Percentiles rank a stretch among this genome's conserved stretches.
Evolutionary conservation across 805 yeast genomes (phyloP).

Genomic region (Candida ascalaphidarum): DNA sequence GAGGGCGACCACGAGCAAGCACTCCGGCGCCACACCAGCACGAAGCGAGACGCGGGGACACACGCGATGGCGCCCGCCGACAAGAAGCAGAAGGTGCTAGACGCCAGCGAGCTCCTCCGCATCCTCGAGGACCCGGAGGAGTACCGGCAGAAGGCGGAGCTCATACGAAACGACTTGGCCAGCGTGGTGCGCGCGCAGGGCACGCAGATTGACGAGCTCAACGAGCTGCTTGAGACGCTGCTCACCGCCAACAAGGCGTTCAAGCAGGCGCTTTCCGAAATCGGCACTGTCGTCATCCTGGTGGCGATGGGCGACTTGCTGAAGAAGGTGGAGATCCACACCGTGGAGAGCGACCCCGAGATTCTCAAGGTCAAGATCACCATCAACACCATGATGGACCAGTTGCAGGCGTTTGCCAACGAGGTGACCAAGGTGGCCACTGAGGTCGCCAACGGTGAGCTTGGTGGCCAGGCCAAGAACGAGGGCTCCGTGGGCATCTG

Average conservation of each 20-base stretch:
- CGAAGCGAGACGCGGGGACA: background rate
- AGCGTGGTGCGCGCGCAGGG: constrained; percentile 23
- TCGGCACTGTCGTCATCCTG: constrained; percentile 79
- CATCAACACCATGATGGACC: constrained; percentile 85
- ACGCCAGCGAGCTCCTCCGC: constrained; percentile 21
- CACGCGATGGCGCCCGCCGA: background rate
- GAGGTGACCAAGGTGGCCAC: constrained; percentile 84
- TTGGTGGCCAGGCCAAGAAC: constrained; percentile 83
- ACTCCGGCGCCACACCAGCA: background rate
- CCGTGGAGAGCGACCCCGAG: constrained; percentile 69
- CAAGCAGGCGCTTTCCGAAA: constrained; percentile 64
- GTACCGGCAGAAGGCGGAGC: constrained; percentile 15
- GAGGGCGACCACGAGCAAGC: no score
- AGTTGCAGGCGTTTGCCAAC: constrained; percentile 68
- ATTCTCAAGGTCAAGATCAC: constrained; percentile 72
- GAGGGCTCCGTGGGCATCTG: constrained; percentile 85
- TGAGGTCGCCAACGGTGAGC: constrained; percentile 83
- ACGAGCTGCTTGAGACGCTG: constrained; percentile 25
- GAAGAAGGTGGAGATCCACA: constrained; percentile 68
- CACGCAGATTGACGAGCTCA: constrained; percentile 13
- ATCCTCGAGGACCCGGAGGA: constrained; percentile 31
- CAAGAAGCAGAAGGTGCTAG: constrained; percentile 11
- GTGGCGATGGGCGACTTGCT: constrained; percentile 86
- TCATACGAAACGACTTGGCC: constrained; percentile 19
- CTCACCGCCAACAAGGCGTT: constrained; percentile 58